Conservation (phyloP, 2,329 filamentous ascomycete species). For the Metarhizium humberi region DNA sequence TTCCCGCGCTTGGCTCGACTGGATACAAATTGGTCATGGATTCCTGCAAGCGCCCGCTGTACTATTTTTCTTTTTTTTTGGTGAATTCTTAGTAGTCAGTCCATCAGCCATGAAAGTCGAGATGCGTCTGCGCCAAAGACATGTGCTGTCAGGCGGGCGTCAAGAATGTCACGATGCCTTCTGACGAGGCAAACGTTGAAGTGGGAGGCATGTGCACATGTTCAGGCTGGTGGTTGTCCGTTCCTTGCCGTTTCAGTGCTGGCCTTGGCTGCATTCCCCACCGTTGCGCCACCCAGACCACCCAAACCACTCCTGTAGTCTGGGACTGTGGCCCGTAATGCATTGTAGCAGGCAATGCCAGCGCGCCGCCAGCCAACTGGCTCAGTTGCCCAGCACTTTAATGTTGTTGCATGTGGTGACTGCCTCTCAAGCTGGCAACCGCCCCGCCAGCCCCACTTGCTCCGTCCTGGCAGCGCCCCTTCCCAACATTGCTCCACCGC, state of each 20-base stretch:
- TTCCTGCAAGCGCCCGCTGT: neutral
- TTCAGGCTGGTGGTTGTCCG: neutral
- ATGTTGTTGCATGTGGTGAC: too few species aligned
- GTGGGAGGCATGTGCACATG: neutral
- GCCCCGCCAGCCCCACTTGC: constrained; percentile 1
- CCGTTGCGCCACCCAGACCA: neutral
- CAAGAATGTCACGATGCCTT: constrained; percentile 6
- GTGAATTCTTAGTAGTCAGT: neutral
- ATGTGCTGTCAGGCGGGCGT: neutral
- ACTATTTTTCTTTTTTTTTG: neutral
- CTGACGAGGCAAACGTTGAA: neutral
- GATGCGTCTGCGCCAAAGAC: neutral
- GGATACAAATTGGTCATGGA: neutral
- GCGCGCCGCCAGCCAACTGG: too few species aligned
- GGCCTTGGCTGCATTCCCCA: neutral
- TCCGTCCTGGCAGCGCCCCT: neutral
- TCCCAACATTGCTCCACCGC: neutral
- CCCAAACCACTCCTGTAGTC: too few species aligned
- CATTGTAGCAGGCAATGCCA: too few species aligned
- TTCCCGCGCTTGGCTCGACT: neutral
- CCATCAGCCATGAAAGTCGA: neutral
- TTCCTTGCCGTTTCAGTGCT: constrained; percentile 1
- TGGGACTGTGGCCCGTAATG: too few species aligned
- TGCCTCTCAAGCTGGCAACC: neutral
- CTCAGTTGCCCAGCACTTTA: too few species aligned